Percentiles rank a stretch among this genome's conserved stretches.
phyloP scores from a whole-genome alignment of 768 basidiomycete species.

The Solioccasus polychromus region DNA sequence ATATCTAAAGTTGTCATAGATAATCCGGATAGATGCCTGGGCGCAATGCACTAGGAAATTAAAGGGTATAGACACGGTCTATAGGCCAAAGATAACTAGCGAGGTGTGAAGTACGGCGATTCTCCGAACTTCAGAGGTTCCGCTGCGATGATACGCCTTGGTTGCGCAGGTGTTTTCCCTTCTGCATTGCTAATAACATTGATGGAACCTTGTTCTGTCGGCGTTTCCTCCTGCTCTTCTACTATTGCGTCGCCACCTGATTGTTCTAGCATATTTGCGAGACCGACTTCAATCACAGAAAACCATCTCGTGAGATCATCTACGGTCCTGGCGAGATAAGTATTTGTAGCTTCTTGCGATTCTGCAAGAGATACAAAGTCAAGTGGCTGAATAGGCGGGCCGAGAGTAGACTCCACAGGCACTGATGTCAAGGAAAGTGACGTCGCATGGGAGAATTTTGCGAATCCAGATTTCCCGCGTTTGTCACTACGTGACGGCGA shows the following conservation, averaged over 20 bases:
- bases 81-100: constrained; percentile 19
- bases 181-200: constrained; percentile 7
- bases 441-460: constrained; percentile 29
- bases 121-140: constrained; percentile 20
- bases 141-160: constrained; percentile 9
- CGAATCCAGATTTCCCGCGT: constrained; percentile 19
- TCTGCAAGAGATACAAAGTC: constrained; percentile 60
- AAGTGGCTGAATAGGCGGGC: constrained; percentile 58
- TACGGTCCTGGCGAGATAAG: constrained; percentile 69
- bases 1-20: constrained; percentile 38
- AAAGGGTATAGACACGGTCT: constrained; percentile 10
- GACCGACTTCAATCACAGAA: constrained; percentile 65
- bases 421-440: constrained; percentile 35
- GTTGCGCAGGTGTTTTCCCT: constrained; percentile 5
- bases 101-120: constrained; percentile 5
- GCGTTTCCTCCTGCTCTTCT: constrained; percentile 57
- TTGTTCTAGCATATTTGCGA: constrained; percentile 63
- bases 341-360: constrained; percentile 56
- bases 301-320: constrained; percentile 79
- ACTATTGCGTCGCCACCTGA: constrained; percentile 51
- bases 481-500: constrained; percentile 26
- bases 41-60: constrained; percentile 11
- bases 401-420: constrained; percentile 30
- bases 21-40: constrained; percentile 14
- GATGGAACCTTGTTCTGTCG: constrained; percentile 21